Evolutionary conservation across 2,329 filamentous ascomycete species (phyloP).

Genomic region (Cyphellophora europaea): DNA sequence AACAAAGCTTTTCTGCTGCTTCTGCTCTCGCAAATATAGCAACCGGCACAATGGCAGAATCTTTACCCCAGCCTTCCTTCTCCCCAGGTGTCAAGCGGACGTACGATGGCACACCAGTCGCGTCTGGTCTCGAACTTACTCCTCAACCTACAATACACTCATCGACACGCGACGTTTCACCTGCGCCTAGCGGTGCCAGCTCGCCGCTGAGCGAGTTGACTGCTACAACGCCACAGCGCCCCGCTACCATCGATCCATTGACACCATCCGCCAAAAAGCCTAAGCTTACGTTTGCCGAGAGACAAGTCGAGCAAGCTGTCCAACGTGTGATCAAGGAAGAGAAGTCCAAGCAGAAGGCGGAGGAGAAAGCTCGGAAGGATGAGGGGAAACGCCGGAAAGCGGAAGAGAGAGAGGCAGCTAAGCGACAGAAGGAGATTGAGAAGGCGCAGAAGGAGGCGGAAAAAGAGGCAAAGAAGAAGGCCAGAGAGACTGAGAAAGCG

Average conservation of each 20-base stretch:
- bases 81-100: neutral
- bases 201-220: conserved; percentile 14
- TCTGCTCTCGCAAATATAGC: too few relatives aligned
- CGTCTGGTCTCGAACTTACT: too few relatives aligned
- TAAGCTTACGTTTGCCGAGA: conserved; percentile 18
- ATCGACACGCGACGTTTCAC: conserved; percentile 5
- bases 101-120: neutral
- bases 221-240: neutral
- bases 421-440: conserved; percentile 12
- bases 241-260: neutral
- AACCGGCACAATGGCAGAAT: too few relatives aligned
- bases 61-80: neutral
- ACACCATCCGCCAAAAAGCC: conserved; percentile 19
- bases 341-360: conserved; percentile 25
- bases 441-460: conserved; percentile 24
- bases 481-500: conserved; percentile 36
- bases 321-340: conserved; percentile 25
- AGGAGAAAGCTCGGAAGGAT: conserved; percentile 19
- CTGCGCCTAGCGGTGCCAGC: conserved; percentile 5
- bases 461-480: conserved; percentile 32
- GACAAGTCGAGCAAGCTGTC: conserved; percentile 18
- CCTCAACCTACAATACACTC: too few relatives aligned
- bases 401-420: conserved; percentile 26
- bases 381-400: conserved; percentile 36
- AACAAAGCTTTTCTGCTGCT: too few relatives aligned